These are phyloP conservation scores for Suhomyces panamericanus DNA, from an alignment of 1,139 yeast species.

Conservation along the genomic window DNA sequence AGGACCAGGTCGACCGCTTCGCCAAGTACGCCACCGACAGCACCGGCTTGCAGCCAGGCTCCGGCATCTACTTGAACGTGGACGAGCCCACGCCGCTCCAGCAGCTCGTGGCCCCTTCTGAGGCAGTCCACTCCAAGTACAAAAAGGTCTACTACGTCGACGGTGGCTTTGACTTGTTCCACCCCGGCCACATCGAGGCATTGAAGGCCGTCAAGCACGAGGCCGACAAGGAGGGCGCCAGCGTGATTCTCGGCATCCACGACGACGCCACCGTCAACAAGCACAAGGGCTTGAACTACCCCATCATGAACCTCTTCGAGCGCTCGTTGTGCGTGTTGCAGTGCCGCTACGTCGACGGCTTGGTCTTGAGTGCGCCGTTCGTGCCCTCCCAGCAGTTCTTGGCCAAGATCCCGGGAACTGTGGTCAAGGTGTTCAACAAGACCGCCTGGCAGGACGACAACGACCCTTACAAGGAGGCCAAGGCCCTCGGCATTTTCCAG, in stretches of 20 bases:
- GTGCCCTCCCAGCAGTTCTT: conserved; percentile 45
- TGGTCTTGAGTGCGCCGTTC: conserved; percentile 69
- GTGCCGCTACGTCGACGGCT: conserved; percentile 80
- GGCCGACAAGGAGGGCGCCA: conserved; percentile 38
- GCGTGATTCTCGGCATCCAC: conserved; percentile 69
- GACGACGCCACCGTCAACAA: conserved; percentile 60
- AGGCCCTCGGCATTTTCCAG: conserved; percentile 38
- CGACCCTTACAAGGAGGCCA: conserved; percentile 46
- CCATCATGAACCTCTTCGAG: conserved; percentile 86
- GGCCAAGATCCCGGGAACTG: conserved; percentile 35
- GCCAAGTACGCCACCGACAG: conserved; percentile 61
- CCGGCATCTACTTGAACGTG: conserved; percentile 56
- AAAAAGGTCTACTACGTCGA: conserved; percentile 57
- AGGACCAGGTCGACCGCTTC: conserved; percentile 40
- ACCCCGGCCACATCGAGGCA: conserved; percentile 87
- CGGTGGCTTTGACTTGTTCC: conserved; percentile 90
- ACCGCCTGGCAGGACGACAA: conserved; percentile 44
- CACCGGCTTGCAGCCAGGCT: conserved; percentile 61
- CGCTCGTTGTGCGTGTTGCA: conserved; percentile 85
- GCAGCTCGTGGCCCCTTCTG: conserved; percentile 40
- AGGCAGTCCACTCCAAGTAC: conserved; percentile 27
- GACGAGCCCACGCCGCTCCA: conserved; percentile 23
- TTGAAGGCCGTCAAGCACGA: conserved; percentile 46
- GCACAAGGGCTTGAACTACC: conserved; percentile 67
- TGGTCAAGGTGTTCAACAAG: conserved; percentile 61